phyloP scores from a whole-genome alignment of 495 filamentous ascomycete genomes.

The Cryomyces antarcticus region DNA sequence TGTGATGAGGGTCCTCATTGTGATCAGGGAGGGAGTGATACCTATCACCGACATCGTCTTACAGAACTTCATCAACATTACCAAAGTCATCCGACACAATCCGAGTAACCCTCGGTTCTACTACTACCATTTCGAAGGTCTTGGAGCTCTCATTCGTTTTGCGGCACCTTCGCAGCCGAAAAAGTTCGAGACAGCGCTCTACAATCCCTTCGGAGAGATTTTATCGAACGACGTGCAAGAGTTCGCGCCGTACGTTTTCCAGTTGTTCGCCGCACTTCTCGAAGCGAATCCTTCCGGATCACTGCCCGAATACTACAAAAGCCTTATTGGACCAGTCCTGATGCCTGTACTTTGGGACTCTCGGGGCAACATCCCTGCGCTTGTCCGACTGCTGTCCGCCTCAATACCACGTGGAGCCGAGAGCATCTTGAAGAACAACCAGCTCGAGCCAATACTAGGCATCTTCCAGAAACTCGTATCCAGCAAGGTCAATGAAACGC shows the following conservation, averaged over 20 bases:
- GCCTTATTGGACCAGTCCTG: slow-evolving; percentile 53
- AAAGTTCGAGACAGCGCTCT: slow-evolving; percentile 58
- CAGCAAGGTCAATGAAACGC: slow-evolving; percentile 51
- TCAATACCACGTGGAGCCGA: slow-evolving; percentile 58
- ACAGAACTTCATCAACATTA: slow-evolving; percentile 64
- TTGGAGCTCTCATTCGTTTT: slow-evolving; percentile 86
- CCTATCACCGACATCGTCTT: slow-evolving; percentile 54
- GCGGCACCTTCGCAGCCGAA: slow-evolving; percentile 44
- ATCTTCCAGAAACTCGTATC: slow-evolving; percentile 80
- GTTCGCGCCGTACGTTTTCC: slow-evolving; percentile 92
- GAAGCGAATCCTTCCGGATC: slow-evolving; percentile 57
- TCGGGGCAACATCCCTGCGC: slow-evolving; percentile 77
- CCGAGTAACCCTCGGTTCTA: slow-evolving; percentile 96
- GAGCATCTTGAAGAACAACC: slow-evolving; percentile 51
- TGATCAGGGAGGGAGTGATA: slow-evolving; percentile 59
- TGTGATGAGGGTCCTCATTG: slow-evolving; percentile 89
- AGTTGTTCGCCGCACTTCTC: slow-evolving; percentile 74
- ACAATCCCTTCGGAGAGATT: slow-evolving; percentile 53
- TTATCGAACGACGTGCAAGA: slow-evolving; percentile 70
- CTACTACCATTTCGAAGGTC: slow-evolving; percentile 90
- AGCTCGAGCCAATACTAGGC: slow-evolving; percentile 60
- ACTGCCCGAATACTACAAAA: slow-evolving; percentile 56
- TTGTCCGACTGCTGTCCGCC: slow-evolving; percentile 64
- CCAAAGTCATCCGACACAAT: slow-evolving; percentile 69
- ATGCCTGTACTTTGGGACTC: slow-evolving; percentile 67